A percentile compares a stretch with the other conserved stretches of the same genome.
Conservation (phyloP, 2,329 filamentous ascomycete genomes). For the Blastomyces gilchristii region DNA sequence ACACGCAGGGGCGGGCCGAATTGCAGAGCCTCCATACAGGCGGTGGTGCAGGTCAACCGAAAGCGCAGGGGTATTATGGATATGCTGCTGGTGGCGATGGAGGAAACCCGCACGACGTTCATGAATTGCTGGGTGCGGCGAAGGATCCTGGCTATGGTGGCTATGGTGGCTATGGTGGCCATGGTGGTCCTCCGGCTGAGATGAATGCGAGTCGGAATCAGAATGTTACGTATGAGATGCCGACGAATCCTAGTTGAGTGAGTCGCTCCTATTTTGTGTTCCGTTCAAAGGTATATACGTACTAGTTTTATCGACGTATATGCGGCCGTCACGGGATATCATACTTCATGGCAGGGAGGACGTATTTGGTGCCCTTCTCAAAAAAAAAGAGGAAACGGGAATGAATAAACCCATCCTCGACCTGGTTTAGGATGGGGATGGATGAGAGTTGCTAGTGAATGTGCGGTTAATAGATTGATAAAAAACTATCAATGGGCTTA, state of each 20-base stretch:
- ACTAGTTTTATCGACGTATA: not conserved
- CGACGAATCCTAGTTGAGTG: not conserved
- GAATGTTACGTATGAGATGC: not conserved
- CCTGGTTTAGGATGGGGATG: not conserved
- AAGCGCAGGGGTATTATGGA: conserved; percentile 1
- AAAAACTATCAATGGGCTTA: not conserved
- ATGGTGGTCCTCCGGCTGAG: not conserved
- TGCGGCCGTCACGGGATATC: not conserved
- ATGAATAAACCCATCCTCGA: too few relatives aligned
- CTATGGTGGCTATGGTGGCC: not conserved
- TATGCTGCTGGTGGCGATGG: not conserved
- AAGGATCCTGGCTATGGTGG: not conserved
- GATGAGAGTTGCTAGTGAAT: not conserved
- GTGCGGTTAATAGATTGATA: not conserved
- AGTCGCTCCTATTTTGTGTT: too few relatives aligned
- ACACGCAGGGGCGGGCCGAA: not conserved
- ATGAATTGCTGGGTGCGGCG: not conserved
- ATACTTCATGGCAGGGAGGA: not conserved
- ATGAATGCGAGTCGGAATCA: not conserved
- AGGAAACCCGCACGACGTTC: not conserved
- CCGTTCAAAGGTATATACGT: not conserved
- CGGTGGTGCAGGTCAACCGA: not conserved
- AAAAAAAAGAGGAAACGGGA: too few relatives aligned
- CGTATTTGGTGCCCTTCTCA: not conserved
- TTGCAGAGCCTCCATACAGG: not conserved